Evolutionary conservation across 805 yeast genomes (phyloP).

Genomic region (Saturnispora mendoncae): DNA sequence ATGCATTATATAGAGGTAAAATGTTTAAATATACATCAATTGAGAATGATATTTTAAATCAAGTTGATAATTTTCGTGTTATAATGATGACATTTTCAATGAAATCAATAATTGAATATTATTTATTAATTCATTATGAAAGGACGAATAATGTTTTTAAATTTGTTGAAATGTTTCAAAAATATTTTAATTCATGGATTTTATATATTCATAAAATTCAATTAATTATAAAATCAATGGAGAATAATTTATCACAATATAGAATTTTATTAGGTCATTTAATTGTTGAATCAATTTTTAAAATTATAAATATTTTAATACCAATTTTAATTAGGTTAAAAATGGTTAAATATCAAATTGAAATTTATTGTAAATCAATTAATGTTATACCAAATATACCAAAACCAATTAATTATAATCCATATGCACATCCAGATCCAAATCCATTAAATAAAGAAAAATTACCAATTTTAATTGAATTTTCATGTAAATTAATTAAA

Average conservation of each 20-base stretch:
- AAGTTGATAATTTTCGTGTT: conserved; percentile 8
- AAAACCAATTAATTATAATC: conserved; percentile 8
- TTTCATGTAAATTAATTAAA: not conserved
- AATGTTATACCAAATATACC: not conserved
- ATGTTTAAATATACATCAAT: conserved; percentile 2
- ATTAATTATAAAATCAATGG: not conserved
- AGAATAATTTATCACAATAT: not conserved
- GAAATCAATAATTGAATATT: conserved; percentile 13
- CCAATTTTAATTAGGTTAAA: conserved; percentile 9
- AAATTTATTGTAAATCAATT: conserved; percentile 2
- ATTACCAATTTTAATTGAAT: not conserved
- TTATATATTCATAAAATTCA: not conserved
- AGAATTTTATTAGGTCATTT: conserved; percentile 3
- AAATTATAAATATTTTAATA: conserved; percentile 3
- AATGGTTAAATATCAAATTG: conserved; percentile 6
- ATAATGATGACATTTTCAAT: conserved; percentile 8
- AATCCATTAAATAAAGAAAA: conserved; percentile 8
- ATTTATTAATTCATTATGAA: conserved; percentile 16
- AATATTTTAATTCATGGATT: not conserved
- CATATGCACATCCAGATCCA: conserved; percentile 6
- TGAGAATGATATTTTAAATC: not conserved
- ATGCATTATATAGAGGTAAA: not conserved
- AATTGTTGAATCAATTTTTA: conserved; percentile 5
- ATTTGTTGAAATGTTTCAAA: conserved; percentile 3
- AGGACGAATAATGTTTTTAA: conserved; percentile 4